Evolutionary conservation across 441 rosid genomes (phyloP).

Genomic region (Mallotus repandus): DNA sequence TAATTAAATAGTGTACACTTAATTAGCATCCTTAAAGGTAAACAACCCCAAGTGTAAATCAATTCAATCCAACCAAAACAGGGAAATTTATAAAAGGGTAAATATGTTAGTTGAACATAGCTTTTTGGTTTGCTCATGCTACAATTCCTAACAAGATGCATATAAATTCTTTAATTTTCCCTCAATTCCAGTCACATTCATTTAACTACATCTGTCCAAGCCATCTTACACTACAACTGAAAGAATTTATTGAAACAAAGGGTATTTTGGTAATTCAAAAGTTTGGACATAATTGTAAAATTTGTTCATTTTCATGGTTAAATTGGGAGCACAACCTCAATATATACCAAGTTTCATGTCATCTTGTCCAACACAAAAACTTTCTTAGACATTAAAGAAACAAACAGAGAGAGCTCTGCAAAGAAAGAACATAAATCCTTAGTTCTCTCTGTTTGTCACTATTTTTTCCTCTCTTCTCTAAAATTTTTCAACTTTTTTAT

Average conservation of each 20-base stretch:
- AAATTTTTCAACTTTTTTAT: neutral
- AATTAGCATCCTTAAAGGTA: neutral
- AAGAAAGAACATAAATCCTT: neutral
- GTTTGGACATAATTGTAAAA: slow-evolving; percentile 10
- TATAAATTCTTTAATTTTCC: neutral
- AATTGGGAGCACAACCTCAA: neutral
- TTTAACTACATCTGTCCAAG: neutral
- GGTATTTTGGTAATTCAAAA: slow-evolving; percentile 2
- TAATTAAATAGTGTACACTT: neutral
- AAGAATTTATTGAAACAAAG: neutral
- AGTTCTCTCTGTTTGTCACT: neutral
- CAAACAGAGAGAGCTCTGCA: neutral
- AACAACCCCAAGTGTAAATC: neutral
- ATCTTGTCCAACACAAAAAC: neutral
- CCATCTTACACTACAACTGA: neutral
- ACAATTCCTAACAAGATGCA: neutral
- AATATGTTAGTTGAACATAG: neutral
- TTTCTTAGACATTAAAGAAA: neutral
- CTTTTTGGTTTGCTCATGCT: neutral
- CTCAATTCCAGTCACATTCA: slow-evolving; percentile 14
- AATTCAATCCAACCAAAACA: neutral
- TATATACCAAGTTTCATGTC: slow-evolving; percentile 6
- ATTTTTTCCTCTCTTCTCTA: neutral
- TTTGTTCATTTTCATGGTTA: neutral
- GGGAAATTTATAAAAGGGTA: neutral